A percentile compares a stretch with the other conserved stretches of the same genome.
phyloP scores from a whole-genome alignment of 2,329 filamentous ascomycete genomes.

The Leptographium flavum region DNA sequence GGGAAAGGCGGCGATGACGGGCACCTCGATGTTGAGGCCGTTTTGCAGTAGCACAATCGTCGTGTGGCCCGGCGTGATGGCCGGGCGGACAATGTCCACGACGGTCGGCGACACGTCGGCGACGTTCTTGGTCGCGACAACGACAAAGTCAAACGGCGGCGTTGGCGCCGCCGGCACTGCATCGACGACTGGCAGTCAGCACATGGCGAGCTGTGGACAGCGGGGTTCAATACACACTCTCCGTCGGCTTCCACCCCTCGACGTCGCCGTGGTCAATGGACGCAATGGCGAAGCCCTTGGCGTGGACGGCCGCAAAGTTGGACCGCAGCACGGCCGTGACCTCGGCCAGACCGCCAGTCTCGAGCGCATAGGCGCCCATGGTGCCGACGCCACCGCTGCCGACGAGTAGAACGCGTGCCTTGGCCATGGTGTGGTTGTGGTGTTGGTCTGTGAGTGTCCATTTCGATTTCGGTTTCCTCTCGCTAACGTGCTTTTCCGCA shows the following conservation, averaged over 20 bases:
- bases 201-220: accelerated
- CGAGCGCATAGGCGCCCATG: slow-evolving; percentile 7
- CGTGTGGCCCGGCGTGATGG: slow-evolving; percentile 7
- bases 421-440: background rate
- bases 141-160: slow-evolving; percentile 6
- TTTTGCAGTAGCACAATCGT: slow-evolving; percentile 9
- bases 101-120: slow-evolving; percentile 7
- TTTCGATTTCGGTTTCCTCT: too few species aligned
- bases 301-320: slow-evolving; percentile 6
- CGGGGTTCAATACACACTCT: background rate
- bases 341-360: slow-evolving; percentile 5
- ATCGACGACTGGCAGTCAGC: background rate
- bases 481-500: too few species aligned
- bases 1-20: slow-evolving; percentile 6
- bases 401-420: slow-evolving; percentile 6
- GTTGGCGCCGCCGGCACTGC: background rate
- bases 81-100: slow-evolving; percentile 7
- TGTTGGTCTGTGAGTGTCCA: too few species aligned
- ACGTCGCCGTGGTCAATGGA: slow-evolving; percentile 7
- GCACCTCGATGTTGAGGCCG: slow-evolving; percentile 9
- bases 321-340: slow-evolving; percentile 10
- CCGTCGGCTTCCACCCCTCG: slow-evolving; percentile 1
- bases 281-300: slow-evolving; percentile 6
- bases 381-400: slow-evolving; percentile 9
- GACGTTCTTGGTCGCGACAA: slow-evolving; percentile 9